phyloP scores from a whole-genome alignment of 2,329 filamentous ascomycete species.

The Cladosporium oxysporum region DNA sequence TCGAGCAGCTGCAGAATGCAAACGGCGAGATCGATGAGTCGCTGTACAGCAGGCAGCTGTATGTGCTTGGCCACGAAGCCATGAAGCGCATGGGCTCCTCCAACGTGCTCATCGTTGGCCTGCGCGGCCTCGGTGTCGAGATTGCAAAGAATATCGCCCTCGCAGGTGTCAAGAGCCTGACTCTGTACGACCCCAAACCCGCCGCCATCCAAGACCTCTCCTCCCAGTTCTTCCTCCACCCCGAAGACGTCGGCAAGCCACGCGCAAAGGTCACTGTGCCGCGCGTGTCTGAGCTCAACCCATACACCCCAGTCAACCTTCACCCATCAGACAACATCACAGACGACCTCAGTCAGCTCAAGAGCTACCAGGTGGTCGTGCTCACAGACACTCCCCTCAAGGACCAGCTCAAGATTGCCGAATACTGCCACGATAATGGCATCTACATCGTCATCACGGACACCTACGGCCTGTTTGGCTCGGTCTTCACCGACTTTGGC shows the following conservation, averaged over 20 bases:
- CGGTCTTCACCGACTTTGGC: slow-evolving; percentile 96
- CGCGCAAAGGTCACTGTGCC: slow-evolving; percentile 85
- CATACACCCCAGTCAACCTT: slow-evolving; percentile 87
- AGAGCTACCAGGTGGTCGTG: slow-evolving; percentile 90
- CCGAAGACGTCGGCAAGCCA: slow-evolving; percentile 86
- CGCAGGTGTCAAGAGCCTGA: slow-evolving; percentile 95
- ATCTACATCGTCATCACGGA: slow-evolving; percentile 88
- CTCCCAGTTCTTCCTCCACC: slow-evolving; percentile 92
- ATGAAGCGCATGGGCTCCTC: slow-evolving; percentile 99
- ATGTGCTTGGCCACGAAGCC: slow-evolving; percentile 73
- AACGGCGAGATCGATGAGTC: slow-evolving; percentile 66
- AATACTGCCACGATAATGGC: slow-evolving; percentile 91
- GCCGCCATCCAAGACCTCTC: slow-evolving; percentile 86
- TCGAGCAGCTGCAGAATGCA: slow-evolving; percentile 59
- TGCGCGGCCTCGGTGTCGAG: slow-evolving; percentile 94
- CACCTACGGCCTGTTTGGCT: slow-evolving; percentile 91
- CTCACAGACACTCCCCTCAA: slow-evolving; percentile 80
- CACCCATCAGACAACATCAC: slow-evolving; percentile 67
- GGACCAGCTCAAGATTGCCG: slow-evolving; percentile 79
- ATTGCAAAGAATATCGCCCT: slow-evolving; percentile 98
- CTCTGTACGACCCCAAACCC: slow-evolving; percentile 85
- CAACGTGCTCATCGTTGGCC: slow-evolving; percentile 86
- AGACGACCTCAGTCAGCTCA: slow-evolving; percentile 76
- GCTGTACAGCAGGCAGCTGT: slow-evolving; percentile 67
- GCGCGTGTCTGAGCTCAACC: slow-evolving; percentile 89